Evolutionary conservation across 2,329 filamentous ascomycete species (phyloP).

Genomic region (Lasiodiplodia sp.): DNA sequence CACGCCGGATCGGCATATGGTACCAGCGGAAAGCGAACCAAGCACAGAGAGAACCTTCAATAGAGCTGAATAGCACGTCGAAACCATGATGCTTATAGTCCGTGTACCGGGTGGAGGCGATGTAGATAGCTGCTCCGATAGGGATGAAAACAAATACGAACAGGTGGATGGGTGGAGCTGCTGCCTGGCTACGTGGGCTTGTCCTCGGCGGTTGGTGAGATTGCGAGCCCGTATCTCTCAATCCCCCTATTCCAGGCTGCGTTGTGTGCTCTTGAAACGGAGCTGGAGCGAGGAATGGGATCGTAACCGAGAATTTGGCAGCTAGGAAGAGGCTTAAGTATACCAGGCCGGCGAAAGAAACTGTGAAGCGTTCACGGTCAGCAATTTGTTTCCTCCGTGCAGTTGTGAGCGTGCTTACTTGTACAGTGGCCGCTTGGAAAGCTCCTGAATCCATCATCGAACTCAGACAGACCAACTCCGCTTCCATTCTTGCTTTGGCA

Average conservation of each 20-base stretch:
- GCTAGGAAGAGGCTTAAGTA: constrained; percentile 27
- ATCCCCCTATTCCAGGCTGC: neutral
- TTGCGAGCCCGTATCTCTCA: neutral
- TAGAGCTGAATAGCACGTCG: constrained; percentile 27
- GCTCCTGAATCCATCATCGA: constrained; percentile 23
- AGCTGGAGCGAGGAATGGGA: constrained; percentile 14
- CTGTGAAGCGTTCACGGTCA: neutral
- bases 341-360: constrained; percentile 18
- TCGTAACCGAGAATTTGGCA: constrained; percentile 14
- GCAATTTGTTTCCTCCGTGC: no score
- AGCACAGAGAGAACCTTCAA: constrained; percentile 15
- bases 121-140: constrained; percentile 29
- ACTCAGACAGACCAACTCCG: neutral
- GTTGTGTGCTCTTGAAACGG: neutral
- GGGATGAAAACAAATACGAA: constrained; percentile 26
- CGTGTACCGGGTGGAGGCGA: constrained; percentile 28
- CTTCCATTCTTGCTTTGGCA: constrained; percentile 16
- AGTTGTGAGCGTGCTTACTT: neutral
- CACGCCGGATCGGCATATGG: constrained; percentile 24
- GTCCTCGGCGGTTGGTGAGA: neutral
- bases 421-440: constrained; percentile 28
- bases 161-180: constrained; percentile 22
- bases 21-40: constrained; percentile 29
- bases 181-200: neutral
- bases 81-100: constrained; percentile 31